These are phyloP conservation scores for Cladophialophora bantiana DNA, from an alignment of 2,329 filamentous ascomycete species.

Conservation along the genomic window DNA sequence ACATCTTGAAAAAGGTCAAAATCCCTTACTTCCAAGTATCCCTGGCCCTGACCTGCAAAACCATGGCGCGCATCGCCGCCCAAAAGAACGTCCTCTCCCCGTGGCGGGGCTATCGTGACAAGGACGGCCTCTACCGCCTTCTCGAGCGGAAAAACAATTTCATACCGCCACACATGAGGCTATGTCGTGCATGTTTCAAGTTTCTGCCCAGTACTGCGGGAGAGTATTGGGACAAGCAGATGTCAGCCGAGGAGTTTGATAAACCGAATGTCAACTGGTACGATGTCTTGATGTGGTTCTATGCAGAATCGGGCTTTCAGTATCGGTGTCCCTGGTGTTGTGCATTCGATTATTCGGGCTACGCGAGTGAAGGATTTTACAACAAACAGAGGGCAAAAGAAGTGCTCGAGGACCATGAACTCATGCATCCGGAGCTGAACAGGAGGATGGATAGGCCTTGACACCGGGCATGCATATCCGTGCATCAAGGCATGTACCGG, in stretches of 20 bases:
- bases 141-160: slow-evolving; percentile 31
- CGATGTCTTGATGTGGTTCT: slow-evolving; percentile 32
- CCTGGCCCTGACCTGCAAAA: slow-evolving; percentile 36
- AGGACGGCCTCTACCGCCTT: slow-evolving; percentile 34
- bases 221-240: slow-evolving; percentile 25
- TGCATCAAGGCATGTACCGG: not conserved
- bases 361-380: slow-evolving; percentile 21
- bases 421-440: slow-evolving; percentile 7
- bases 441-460: slow-evolving; percentile 25
- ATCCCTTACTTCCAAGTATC: slow-evolving; percentile 35
- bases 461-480: not conserved
- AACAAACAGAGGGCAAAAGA: not conserved
- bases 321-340: slow-evolving; percentile 31
- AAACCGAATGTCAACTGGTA: slow-evolving; percentile 22
- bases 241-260: slow-evolving; percentile 23
- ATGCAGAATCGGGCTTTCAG: slow-evolving; percentile 2
- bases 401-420: not conserved
- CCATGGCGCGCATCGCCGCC: slow-evolving; percentile 25
- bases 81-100: slow-evolving; percentile 22
- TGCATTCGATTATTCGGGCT: slow-evolving; percentile 10
- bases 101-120: slow-evolving; percentile 37
- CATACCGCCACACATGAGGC: slow-evolving; percentile 21
- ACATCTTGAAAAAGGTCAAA: slow-evolving; percentile 29
- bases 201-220: slow-evolving; percentile 12
- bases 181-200: slow-evolving; percentile 34